phyloP scores from a whole-genome alignment of 2,329 filamentous ascomycete genomes.

The Zalaria obscura region DNA sequence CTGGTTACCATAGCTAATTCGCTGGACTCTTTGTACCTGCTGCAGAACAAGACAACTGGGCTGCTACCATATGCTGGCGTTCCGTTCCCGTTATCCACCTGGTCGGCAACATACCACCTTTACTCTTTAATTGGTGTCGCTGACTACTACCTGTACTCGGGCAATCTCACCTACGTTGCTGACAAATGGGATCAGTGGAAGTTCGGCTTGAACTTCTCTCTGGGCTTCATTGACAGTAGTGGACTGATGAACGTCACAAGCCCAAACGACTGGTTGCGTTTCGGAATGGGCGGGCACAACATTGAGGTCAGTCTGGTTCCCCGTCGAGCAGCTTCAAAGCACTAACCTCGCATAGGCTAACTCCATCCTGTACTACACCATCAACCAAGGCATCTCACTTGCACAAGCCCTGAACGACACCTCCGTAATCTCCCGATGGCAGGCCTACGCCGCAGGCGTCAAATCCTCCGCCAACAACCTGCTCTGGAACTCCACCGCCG shows the following conservation, averaged over 20 bases:
- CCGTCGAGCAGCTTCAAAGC: constrained; percentile 3
- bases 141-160: constrained; percentile 26
- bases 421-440: constrained; percentile 25
- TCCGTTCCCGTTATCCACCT: constrained; percentile 10
- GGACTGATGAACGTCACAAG: constrained; percentile 33
- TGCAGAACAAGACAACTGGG: constrained; percentile 13
- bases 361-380: constrained; percentile 33
- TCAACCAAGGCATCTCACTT: constrained; percentile 36
- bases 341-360: constrained; percentile 16
- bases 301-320: constrained; percentile 17
- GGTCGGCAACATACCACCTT: constrained; percentile 41
- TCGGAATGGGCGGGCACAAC: constrained; percentile 35
- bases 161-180: constrained; percentile 24
- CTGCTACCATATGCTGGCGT: constrained; percentile 14
- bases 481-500: constrained; percentile 12
- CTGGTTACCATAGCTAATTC: constrained; percentile 8
- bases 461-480: constrained; percentile 24
- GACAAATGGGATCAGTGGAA: constrained; percentile 29
- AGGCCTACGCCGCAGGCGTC: constrained; percentile 24
- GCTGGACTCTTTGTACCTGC: constrained; percentile 14
- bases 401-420: constrained; percentile 32
- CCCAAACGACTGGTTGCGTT: constrained; percentile 32
- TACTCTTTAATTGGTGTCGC: constrained; percentile 32
- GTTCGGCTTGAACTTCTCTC: constrained; percentile 26
- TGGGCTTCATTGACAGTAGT: constrained; percentile 26